These are phyloP conservation scores for Tilletia caries DNA, from an alignment of 1,284 basidiomycete species.

Conservation along the genomic window DNA sequence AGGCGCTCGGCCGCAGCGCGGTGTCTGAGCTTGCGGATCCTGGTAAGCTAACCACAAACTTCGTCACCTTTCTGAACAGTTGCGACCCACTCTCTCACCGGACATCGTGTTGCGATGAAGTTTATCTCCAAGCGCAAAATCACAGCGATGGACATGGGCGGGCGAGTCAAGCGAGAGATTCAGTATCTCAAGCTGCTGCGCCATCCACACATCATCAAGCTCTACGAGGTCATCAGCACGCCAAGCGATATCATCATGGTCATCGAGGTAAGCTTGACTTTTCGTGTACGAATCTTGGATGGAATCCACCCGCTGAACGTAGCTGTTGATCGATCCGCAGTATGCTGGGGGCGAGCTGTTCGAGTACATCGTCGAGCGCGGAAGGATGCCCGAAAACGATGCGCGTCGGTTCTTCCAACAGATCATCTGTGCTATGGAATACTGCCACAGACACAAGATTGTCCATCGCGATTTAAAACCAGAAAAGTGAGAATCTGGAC, in stretches of 20 bases:
- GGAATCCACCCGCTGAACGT: not conserved
- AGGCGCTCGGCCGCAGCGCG: no score
- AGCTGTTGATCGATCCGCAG: constrained; percentile 11
- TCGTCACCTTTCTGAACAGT: constrained; percentile 60
- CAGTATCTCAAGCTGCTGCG: constrained; percentile 51
- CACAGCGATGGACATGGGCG: constrained; percentile 68
- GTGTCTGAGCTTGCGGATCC: no score
- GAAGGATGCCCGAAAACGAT: constrained; percentile 48
- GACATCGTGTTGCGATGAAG: constrained; percentile 95
- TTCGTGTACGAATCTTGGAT: not conserved
- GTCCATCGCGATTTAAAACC: constrained; percentile 51
- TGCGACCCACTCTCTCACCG: constrained; percentile 88
- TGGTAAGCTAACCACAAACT: no score
- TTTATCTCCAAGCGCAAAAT: constrained; percentile 94
- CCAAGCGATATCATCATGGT: constrained; percentile 53
- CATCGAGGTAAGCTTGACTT: constrained; percentile 32
- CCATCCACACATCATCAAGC: constrained; percentile 53
- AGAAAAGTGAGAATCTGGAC: constrained; percentile 35
- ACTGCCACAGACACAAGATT: constrained; percentile 52
- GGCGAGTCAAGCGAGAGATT: constrained; percentile 76
- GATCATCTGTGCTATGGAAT: constrained; percentile 51
- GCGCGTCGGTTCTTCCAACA: constrained; percentile 53
- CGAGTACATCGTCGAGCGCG: constrained; percentile 52
- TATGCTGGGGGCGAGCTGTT: constrained; percentile 52
- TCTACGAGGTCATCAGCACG: constrained; percentile 53